Base-by-base conservation (phyloP, 2,329 filamentous ascomycete genomes). In the Penicillium sp. region DNA sequence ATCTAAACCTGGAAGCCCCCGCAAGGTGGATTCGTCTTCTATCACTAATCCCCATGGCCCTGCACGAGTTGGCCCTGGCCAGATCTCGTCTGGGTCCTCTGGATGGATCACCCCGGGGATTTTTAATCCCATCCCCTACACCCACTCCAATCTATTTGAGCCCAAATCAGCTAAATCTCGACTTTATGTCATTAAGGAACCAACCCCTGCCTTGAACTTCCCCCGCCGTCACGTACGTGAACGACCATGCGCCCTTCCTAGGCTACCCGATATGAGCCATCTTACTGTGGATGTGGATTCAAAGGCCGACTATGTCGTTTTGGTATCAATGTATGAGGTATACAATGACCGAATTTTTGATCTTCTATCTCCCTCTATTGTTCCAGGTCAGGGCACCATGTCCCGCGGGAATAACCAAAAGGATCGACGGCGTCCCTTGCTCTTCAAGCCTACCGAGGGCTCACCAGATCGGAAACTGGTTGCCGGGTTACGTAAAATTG, bases 271-370 rank as follows among this genome's bases (percentile, higher is more conserved):
- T 60, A 84, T 96, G 50, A 85, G 86, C 72, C 80, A 86, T 49
- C 78, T 96, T 41, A 77, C 82, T 5, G 80, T 95, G 0, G 80
- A 84, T 0, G 79, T 85, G 45, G 88, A 92, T 59, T 79, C 81
- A 1, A 82, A 83, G 19, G 84, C 88, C 52, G 90, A 96, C 64
- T 97, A 97, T 65, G 88, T 89, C 5, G 86, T 99, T 51, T 79
- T 99, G 11, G 82, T 99, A 22, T 96, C 91, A 51, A 99, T 99
- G 92, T 97, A 97, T 74, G 94, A 99, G 73, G 93, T 99, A 1
- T 97, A 99, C 78, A 99, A 99, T 69, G 93, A 99, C 75, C 87
- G 92, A 35, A 97, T 99, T 62, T 97, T 95, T 71, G 94, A 99
- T 67, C 84, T 99, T 0, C 80, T 99, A 1, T 89, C 88, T 0